Evolutionary conservation across 768 basidiomycete genomes (phyloP).

Genomic region (Lanmaoa rubissima): DNA sequence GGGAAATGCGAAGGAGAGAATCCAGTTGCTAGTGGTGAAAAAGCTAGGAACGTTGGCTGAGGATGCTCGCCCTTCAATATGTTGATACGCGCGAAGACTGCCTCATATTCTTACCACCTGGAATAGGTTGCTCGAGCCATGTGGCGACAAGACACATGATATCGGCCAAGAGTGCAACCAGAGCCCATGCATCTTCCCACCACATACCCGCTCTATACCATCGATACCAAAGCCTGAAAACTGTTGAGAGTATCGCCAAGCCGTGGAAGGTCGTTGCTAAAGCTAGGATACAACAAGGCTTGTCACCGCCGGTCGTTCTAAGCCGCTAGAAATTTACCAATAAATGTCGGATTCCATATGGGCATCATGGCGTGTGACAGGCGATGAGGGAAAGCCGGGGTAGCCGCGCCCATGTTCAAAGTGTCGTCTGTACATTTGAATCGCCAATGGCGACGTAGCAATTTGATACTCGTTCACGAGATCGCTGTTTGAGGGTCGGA

Average conservation of each 20-base stretch:
- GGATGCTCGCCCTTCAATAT: background rate
- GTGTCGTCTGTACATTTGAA: background rate
- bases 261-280: background rate
- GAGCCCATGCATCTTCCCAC: background rate
- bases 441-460: background rate
- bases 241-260: background rate
- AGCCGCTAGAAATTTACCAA: background rate
- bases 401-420: background rate
- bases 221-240: slow-evolving; percentile 2
- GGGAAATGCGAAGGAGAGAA: background rate
- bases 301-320: background rate
- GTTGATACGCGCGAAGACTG: background rate
- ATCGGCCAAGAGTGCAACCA: background rate
- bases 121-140: background rate
- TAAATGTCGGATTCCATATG: background rate
- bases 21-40: background rate
- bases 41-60: background rate
- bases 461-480: background rate
- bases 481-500: background rate
- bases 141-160: background rate
- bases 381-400: background rate
- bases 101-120: background rate
- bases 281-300: background rate
- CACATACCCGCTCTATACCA: background rate
- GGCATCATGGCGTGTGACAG: background rate